Base-by-base conservation (phyloP, 352 stramenopile genomes). In the Thraustotheca clavata region DNA sequence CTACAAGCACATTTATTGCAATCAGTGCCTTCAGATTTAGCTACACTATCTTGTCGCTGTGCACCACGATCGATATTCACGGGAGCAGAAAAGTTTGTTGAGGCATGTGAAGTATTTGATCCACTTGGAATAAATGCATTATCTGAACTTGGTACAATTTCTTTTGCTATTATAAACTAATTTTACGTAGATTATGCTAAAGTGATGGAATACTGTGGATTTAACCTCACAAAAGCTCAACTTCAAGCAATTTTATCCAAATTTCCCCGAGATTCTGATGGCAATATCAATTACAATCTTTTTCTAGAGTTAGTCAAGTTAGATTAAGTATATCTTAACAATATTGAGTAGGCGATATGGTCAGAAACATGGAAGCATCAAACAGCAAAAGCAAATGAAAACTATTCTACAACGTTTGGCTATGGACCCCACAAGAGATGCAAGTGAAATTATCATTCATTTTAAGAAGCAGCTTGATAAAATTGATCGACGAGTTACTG, bases 71-170 rank as follows among this genome's bases (percentile, higher is more conserved):
- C 74, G 8, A 32, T 71, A 4, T 62, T 77, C 32, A 81, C 79
- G 14, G 79, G 79, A 1, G 79, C 77, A 0, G 79, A 88, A 52
- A 54, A 50, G 18, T 87, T 87, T 39, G 34, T 88, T 0, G 79
- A 88, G 39, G 65, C 67, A 1, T 74, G 73, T 0, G 77, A 88
- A 49, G 18, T 22, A 6, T 54, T 72, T 4, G 79, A 88, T 49
- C 26, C 29, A 6, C 9, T 60, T 0, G 79, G 74, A 27, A 71
- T 68, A 1, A 76, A 76, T 2, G 66, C 69, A 11, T 29, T 88
- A 2, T 32, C 57, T 7, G 77, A 84, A 71, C 38, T 78, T 31
- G 76, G 79, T 87, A n/a, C 8, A 62, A n/a, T 67, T 20, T 43
- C 31, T 32, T 14, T 39, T 8, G 9, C 20, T 12, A 49, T 20